phyloP scores from a whole-genome alignment of 1,284 basidiomycete genomes.

The Veloboletus limbatus region DNA sequence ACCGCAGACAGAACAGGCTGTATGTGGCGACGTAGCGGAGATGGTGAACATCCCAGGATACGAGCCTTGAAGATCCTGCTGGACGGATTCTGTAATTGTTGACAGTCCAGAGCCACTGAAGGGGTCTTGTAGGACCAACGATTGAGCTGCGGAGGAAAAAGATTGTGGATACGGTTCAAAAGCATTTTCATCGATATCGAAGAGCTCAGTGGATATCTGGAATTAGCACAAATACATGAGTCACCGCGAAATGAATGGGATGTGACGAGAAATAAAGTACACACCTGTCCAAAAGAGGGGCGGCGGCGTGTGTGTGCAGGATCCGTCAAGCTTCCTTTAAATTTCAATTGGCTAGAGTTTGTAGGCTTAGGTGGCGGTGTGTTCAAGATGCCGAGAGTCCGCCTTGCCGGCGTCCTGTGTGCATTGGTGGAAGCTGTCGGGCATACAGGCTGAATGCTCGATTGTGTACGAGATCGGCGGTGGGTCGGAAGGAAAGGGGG shows the following conservation, averaged over 20 bases:
- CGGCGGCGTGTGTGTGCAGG: conserved; percentile 65
- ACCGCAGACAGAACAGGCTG: conserved; percentile 52
- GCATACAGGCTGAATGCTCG: conserved; percentile 39
- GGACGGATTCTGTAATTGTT: conserved; percentile 27
- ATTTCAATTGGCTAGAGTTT: conserved; percentile 53
- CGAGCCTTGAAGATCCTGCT: conserved; percentile 19
- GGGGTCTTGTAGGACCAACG: conserved; percentile 32
- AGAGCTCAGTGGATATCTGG: conserved; percentile 54
- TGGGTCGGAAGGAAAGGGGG: conserved; percentile 60
- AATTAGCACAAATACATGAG: conserved; percentile 27
- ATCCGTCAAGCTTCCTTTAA: conserved; percentile 71
- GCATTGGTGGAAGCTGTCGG: conserved; percentile 7
- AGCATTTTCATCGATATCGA: conserved; percentile 72
- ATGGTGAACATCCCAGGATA: conserved; percentile 29
- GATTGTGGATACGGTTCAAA: conserved; percentile 48
- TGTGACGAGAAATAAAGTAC: conserved; percentile 20
- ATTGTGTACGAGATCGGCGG: conserved; percentile 58
- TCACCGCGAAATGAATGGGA: conserved; percentile 21
- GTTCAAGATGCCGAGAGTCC: conserved; percentile 41
- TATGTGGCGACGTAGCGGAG: conserved; percentile 11
- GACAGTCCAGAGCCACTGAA: conserved; percentile 28
- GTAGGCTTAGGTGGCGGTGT: conserved; percentile 68
- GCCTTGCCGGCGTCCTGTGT: conserved; percentile 30
- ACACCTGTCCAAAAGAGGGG: conserved; percentile 48
- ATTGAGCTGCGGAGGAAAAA: conserved; percentile 38